These are phyloP conservation scores for Lactarius psammicola DNA, from an alignment of 768 basidiomycete species.

Conservation along the genomic window DNA sequence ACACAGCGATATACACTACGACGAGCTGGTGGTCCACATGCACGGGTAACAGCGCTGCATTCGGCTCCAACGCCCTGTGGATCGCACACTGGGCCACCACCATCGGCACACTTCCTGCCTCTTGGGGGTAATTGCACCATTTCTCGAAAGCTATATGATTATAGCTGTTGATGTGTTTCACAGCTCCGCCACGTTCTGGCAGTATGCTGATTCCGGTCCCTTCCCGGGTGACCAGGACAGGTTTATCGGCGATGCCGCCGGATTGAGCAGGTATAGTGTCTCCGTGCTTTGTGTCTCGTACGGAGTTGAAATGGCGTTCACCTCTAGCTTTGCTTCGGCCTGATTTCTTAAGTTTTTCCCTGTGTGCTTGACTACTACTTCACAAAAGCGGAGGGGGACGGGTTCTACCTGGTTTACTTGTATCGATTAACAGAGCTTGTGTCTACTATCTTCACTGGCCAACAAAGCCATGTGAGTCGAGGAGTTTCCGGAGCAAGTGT, in stretches of 20 bases:
- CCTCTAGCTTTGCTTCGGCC: not conserved
- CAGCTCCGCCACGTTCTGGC: slow-evolving; percentile 59
- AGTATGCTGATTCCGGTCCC: slow-evolving; percentile 54
- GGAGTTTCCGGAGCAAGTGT: no score
- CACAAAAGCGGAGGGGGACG: no score
- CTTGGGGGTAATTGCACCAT: slow-evolving; percentile 36
- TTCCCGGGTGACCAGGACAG: slow-evolving; percentile 59
- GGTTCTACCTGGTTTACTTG: no score
- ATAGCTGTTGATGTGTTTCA: not conserved
- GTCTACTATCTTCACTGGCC: no score
- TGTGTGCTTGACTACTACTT: no score
- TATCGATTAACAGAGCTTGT: no score
- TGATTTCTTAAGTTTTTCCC: no score
- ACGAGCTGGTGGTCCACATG: slow-evolving; percentile 69
- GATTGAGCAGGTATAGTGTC: slow-evolving; percentile 40
- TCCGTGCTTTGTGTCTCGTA: not conserved
- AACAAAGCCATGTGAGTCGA: no score
- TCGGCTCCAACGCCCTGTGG: slow-evolving; percentile 58
- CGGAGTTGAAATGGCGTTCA: not conserved
- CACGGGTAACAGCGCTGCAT: slow-evolving; percentile 56
- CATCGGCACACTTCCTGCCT: slow-evolving; percentile 55
- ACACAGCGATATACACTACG: slow-evolving; percentile 57
- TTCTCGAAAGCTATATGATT: not conserved
- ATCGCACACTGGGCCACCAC: slow-evolving; percentile 52
- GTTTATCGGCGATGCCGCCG: slow-evolving; percentile 54